Conservation (phyloP, 148 eudicot species). For the Spergularia bocconei region DNA sequence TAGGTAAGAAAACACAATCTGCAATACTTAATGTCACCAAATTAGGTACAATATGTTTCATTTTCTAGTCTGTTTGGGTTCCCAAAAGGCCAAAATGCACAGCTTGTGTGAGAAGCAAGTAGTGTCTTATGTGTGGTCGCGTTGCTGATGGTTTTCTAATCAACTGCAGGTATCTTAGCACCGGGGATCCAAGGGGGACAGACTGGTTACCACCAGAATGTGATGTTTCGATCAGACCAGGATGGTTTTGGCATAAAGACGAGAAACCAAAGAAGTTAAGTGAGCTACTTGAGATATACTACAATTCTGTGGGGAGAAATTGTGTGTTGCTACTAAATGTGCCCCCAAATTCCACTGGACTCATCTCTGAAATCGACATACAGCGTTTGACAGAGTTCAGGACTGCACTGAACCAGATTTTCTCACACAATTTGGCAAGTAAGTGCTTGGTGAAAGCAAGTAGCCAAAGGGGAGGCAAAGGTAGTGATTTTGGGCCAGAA, state of each 20-base stretch:
- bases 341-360: slow-evolving; percentile 76
- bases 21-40: background rate
- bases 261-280: slow-evolving; percentile 61
- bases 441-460: slow-evolving; percentile 44
- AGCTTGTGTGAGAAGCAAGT: background rate
- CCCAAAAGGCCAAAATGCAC: background rate
- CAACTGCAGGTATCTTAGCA: slow-evolving; percentile 62
- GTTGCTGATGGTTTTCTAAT: background rate
- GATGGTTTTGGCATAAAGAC: slow-evolving; percentile 96
- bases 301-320: slow-evolving; percentile 83
- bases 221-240: slow-evolving; percentile 74
- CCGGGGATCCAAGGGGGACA: slow-evolving; percentile 75
- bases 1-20: background rate
- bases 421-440: slow-evolving; percentile 57
- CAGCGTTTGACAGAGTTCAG: slow-evolving; percentile 52
- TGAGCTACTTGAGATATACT: slow-evolving; percentile 62
- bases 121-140: background rate
- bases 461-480: slow-evolving; percentile 68
- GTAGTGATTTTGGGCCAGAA: slow-evolving; percentile 53
- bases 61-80: background rate
- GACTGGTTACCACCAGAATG: slow-evolving; percentile 94
- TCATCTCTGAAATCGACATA: slow-evolving; percentile 59
- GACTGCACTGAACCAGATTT: slow-evolving; percentile 53
- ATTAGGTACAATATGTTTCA: background rate
- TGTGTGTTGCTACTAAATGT: slow-evolving; percentile 79